Conservation (phyloP, 2,329 filamentous ascomycete genomes). For the Arthrobotrys megalospora region DNA sequence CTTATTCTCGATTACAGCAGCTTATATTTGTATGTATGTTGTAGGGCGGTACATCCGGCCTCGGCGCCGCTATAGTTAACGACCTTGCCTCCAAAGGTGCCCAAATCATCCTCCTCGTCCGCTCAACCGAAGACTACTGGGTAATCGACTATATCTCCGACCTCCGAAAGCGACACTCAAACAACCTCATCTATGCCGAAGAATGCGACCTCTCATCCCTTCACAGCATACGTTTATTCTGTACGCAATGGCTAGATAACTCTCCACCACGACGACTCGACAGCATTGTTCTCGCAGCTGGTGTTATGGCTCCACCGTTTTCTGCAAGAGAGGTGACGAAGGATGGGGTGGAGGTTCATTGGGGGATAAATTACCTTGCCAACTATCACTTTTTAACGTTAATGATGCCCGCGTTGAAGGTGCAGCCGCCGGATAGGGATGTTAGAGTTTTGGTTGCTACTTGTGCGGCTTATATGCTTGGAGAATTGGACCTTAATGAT, state of each 20-base stretch:
- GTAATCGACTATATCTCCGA: conserved; percentile 94
- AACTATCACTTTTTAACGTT: conserved; percentile 97
- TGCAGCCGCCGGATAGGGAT: conserved; percentile 93
- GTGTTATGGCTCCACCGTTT: conserved; percentile 80
- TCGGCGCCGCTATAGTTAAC: conserved; percentile 83
- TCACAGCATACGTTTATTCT: conserved; percentile 92
- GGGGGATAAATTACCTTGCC: conserved; percentile 94
- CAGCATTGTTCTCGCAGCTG: conserved; percentile 89
- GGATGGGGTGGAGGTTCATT: conserved; percentile 89
- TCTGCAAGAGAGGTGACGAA: conserved; percentile 75
- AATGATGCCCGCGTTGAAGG: conserved; percentile 87
- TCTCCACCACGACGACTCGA: conserved; percentile 88
- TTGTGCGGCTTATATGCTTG: conserved; percentile 89
- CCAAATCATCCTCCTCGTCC: conserved; percentile 90
- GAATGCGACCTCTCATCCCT: conserved; percentile 90
- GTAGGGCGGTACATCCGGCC: conserved; percentile 89
- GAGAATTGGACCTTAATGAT: conserved; percentile 71
- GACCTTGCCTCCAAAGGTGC: conserved; percentile 85
- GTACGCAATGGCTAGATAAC: conserved; percentile 98
- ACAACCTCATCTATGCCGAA: conserved; percentile 93
- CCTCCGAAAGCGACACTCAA: conserved; percentile 80
- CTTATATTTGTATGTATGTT: conserved; percentile 17
- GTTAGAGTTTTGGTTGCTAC: conserved; percentile 89
- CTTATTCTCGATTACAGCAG: not conserved
- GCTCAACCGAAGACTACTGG: conserved; percentile 86